Evolutionary conservation across 805 yeast species (phyloP).

Genomic region (Metschnikowia bowlesiae): DNA sequence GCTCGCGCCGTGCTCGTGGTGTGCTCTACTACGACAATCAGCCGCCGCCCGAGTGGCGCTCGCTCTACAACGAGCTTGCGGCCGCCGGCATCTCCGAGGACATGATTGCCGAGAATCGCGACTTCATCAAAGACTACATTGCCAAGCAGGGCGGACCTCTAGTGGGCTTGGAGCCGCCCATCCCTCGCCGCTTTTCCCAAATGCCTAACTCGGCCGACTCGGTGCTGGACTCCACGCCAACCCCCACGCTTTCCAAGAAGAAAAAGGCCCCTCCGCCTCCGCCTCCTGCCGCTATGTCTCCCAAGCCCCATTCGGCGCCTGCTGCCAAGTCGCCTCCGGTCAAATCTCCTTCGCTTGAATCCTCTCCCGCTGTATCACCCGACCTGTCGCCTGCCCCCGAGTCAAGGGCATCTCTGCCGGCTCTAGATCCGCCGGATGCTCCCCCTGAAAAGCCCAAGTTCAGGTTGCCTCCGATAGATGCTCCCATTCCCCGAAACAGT

Average conservation of each 20-base stretch:
- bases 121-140: slow-evolving; percentile 76
- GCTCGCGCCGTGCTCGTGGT: slow-evolving; percentile 54
- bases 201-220: background rate
- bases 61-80: slow-evolving; percentile 67
- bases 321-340: too few species aligned
- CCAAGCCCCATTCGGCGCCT: too few species aligned
- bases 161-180: slow-evolving; percentile 80
- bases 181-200: slow-evolving; percentile 46
- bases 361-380: background rate
- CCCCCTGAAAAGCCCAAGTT: slow-evolving; percentile 4
- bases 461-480: slow-evolving; percentile 11
- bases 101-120: slow-evolving; percentile 82
- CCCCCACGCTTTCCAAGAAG: background rate
- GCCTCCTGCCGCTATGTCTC: background rate
- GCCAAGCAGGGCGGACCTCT: slow-evolving; percentile 71
- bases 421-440: background rate
- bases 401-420: slow-evolving; percentile 1
- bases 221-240: background rate
- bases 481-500: slow-evolving; percentile 5
- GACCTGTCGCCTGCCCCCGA: slow-evolving; percentile 7
- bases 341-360: too few species aligned
- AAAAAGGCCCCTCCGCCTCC: background rate
- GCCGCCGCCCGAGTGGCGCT: slow-evolving; percentile 84
- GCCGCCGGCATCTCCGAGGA: slow-evolving; percentile 80
- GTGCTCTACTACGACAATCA: slow-evolving; percentile 67